phyloP scores from a whole-genome alignment of 768 basidiomycete species.

The Suillus tomentosus region DNA sequence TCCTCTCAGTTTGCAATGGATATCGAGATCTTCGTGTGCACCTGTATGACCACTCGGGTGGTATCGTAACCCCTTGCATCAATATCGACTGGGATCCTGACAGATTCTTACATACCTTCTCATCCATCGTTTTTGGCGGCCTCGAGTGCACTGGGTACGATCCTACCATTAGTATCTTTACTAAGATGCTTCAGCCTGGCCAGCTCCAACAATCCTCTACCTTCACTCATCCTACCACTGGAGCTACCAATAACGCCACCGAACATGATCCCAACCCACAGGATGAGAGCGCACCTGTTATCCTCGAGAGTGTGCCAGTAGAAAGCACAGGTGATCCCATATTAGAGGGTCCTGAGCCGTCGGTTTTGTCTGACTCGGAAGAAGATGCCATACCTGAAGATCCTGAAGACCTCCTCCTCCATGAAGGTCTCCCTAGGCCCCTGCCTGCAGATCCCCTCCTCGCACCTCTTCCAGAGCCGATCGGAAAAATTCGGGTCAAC shows the following conservation, averaged over 20 bases:
- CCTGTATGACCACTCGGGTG: neutral
- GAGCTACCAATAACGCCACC: too few relatives aligned
- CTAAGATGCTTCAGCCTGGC: neutral
- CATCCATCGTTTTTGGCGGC: neutral
- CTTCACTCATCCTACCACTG: neutral
- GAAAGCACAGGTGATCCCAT: too few relatives aligned
- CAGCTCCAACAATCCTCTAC: neutral
- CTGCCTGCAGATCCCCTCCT: neutral
- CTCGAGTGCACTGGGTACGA: neutral
- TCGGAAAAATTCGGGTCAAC: neutral
- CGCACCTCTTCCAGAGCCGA: neutral
- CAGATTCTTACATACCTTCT: neutral
- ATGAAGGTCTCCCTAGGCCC: too few relatives aligned
- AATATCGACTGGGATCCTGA: neutral
- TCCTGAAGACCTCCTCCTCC: too few relatives aligned
- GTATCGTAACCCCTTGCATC: neutral
- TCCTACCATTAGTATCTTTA: neutral
- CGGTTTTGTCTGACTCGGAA: too few relatives aligned
- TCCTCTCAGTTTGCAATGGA: neutral
- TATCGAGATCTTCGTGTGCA: neutral
- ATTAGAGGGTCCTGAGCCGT: too few relatives aligned
- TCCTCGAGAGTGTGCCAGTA: too few relatives aligned
- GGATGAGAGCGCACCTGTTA: too few relatives aligned
- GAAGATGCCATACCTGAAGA: neutral
- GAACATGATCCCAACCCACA: too few relatives aligned